Base-by-base conservation (phyloP, 208 protist genomes). In the Trypanosoma platydactyli region DNA sequence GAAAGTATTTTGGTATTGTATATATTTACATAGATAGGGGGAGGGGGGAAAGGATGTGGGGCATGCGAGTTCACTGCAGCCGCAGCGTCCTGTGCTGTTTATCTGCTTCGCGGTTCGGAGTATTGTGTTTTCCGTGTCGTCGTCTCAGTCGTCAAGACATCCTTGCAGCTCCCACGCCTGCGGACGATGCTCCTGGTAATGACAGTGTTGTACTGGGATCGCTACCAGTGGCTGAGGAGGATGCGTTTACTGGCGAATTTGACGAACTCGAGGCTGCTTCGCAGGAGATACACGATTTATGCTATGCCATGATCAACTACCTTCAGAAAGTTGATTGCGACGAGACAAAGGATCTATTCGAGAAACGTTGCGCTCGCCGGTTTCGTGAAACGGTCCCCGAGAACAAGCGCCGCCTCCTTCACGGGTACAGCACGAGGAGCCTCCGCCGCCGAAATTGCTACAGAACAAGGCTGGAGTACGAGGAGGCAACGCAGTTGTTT, bases 281-380 rank as follows among this genome's bases (percentile, higher is more conserved):
- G 52, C 91, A 96, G 74, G 91, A 96, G 62, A 76, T 93, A 64
- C 91, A 96, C 57, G 91, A 96, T 64, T 35, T 96, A 20, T 92
- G 86, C 71, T 89, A 81, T 52, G 86, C 85, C 4, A 86, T 96
- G 81, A 87, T 94, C 30, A 77, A 67, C 12, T 85, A 88, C 60
- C 73, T 96, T 24, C 83, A 78, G 15, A 77, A 79, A 24, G 70
- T 84, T 1, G 91, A 94, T 49, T 84, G 86, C 5, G 79, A 86
- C 15, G 79, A 66, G 1, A 80, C 83, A 38, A 72, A 66, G 29
- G 51, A 51, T 15, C 73, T 95, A 1, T 95, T 92, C 62, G 72
- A 91, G 72, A 76, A 80, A 41, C 81, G 89, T 9, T 79, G 77
- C 1, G 77, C 86, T 70, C 77, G 81, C 1, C 44, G 71, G 27